phyloP scores from a whole-genome alignment of 1,139 yeast genomes.

The Pichia norvegensis region DNA sequence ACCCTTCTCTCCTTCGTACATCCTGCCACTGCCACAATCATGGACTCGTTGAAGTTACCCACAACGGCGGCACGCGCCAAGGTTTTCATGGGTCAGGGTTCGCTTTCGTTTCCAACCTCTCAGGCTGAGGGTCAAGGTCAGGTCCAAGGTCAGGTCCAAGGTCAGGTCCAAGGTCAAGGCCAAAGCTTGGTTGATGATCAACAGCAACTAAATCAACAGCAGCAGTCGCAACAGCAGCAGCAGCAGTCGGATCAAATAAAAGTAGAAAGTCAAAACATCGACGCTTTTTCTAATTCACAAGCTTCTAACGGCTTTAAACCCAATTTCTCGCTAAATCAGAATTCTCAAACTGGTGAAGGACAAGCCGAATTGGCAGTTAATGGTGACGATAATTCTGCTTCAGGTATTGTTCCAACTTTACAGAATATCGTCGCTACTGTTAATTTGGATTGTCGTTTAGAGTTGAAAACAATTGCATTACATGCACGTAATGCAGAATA shows the following conservation, averaged over 20 bases:
- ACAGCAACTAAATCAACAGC: background rate
- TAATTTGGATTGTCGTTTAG: conserved; percentile 90
- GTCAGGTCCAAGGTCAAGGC: background rate
- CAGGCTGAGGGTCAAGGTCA: conserved; percentile 1
- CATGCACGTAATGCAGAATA: conserved; percentile 99
- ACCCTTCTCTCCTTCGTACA: background rate
- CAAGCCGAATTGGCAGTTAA: conserved; percentile 3
- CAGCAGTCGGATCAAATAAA: conserved; percentile 2
- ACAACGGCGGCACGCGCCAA: conserved; percentile 77
- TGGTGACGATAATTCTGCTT: conserved; percentile 36
- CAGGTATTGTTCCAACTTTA: conserved; percentile 92
- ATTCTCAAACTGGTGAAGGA: background rate
- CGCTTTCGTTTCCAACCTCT: conserved; percentile 50
- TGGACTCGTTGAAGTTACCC: conserved; percentile 73
- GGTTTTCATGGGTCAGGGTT: conserved; percentile 62
- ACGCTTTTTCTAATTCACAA: background rate
- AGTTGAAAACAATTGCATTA: conserved; percentile 90
- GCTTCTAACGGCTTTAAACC: background rate
- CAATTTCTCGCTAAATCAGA: background rate
- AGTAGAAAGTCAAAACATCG: background rate
- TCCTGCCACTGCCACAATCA: conserved; percentile 19
- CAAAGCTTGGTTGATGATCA: background rate
- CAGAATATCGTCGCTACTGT: conserved; percentile 98
- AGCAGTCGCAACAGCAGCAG: conserved; percentile 2
- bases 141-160: background rate